Conservation (phyloP, 441 rosid species). For the Populus hybrid region DNA sequence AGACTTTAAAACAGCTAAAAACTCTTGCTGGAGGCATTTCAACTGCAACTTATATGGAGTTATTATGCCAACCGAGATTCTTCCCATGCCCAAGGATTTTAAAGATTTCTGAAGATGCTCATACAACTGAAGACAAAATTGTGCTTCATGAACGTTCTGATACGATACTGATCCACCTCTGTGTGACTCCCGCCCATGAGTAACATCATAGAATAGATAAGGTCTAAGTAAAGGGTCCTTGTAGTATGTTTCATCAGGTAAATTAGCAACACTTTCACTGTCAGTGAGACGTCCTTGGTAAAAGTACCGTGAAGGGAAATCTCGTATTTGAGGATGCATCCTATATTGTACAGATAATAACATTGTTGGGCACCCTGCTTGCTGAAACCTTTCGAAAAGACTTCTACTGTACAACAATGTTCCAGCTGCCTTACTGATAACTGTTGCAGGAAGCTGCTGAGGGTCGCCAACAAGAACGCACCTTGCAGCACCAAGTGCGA, state of each 20-base stretch:
- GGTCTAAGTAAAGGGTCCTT: constrained; percentile 88
- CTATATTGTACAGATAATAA: constrained; percentile 91
- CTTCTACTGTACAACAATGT: constrained; percentile 92
- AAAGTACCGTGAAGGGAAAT: constrained; percentile 94
- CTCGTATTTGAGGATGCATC: constrained; percentile 97
- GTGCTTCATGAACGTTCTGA: constrained; percentile 94
- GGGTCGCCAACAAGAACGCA: constrained; percentile 99
- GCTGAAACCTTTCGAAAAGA: constrained; percentile 98
- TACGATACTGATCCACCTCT: constrained; percentile 97
- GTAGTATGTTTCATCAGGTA: constrained; percentile 85
- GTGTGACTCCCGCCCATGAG: constrained; percentile 95
- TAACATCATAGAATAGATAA: constrained; percentile 80
- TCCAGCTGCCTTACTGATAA: constrained; percentile 98
- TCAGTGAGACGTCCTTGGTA: constrained; percentile 97
- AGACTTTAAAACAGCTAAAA: constrained; percentile 65
- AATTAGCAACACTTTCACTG: constrained; percentile 75
- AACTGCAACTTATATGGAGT: constrained; percentile 97
- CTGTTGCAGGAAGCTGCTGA: constrained; percentile 99
- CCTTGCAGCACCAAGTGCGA: constrained; percentile 92
- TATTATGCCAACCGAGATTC: constrained; percentile 85
- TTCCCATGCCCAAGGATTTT: constrained; percentile 65
- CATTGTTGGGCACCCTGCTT: constrained; percentile 97
- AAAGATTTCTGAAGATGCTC: constrained; percentile 83
- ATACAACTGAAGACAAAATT: constrained; percentile 79
- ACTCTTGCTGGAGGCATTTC: constrained; percentile 90